A percentile compares a stretch with the other conserved stretches of the same genome.
phyloP scores from a whole-genome alignment of 176 grass and related monocot species.

The Zea luxurians region DNA sequence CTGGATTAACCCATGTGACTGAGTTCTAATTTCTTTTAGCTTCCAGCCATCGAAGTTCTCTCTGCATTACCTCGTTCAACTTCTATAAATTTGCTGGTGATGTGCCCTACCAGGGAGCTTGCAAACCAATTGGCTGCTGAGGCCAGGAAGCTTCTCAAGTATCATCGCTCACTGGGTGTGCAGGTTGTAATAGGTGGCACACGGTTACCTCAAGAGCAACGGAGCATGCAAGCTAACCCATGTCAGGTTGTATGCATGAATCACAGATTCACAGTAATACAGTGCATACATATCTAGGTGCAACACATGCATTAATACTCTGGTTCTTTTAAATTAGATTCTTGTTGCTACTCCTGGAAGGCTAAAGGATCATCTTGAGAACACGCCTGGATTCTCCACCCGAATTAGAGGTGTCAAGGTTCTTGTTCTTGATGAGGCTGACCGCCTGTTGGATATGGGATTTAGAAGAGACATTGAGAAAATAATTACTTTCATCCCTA shows the following conservation, averaged over 20 bases:
- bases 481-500: slow-evolving; percentile 79
- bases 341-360: slow-evolving; percentile 94
- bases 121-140: slow-evolving; percentile 85
- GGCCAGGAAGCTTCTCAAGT: slow-evolving; percentile 91
- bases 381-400: slow-evolving; percentile 75
- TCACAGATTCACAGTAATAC: slow-evolving; percentile 1
- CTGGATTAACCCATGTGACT: slow-evolving; percentile 35
- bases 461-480: slow-evolving; percentile 95
- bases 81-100: slow-evolving; percentile 89
- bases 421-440: slow-evolving; percentile 95
- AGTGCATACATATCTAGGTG: slow-evolving; percentile 20
- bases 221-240: slow-evolving; percentile 68
- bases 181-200: slow-evolving; percentile 97
- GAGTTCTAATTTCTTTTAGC: slow-evolving; percentile 55
- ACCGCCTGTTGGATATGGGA: slow-evolving; percentile 94
- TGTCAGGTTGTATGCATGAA: slow-evolving; percentile 68
- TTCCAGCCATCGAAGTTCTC: slow-evolving; percentile 88
- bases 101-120: slow-evolving; percentile 87
- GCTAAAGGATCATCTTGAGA: slow-evolving; percentile 93
- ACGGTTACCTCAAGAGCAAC: slow-evolving; percentile 67
- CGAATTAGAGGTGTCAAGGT: slow-evolving; percentile 85
- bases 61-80: slow-evolving; percentile 60
- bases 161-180: slow-evolving; percentile 65
- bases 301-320: slow-evolving; percentile 25
- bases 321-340: slow-evolving; percentile 51